Base-by-base conservation (phyloP, 306 rosid species). In the Quercus mongolica region DNA sequence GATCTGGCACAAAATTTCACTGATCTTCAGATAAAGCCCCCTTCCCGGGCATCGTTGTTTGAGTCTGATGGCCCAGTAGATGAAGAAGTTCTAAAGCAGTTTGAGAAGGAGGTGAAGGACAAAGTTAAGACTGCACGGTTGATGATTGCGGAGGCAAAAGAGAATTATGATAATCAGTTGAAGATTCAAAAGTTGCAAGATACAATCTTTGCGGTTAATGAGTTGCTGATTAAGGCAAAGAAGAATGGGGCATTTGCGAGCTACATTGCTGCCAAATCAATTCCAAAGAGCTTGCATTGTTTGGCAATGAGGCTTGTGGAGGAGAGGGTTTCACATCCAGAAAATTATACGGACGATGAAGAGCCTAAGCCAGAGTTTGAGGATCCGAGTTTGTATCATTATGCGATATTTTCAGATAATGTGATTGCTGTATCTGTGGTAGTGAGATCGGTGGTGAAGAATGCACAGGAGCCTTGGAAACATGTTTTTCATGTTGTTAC, bases 121-220 rank as follows among this genome's bases (percentile, higher is more conserved):
- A 93, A 86, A 79, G 98, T 96, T 80, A 96, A 96, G 82, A 86
- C 85, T 69, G 92, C 96, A 0, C 73, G 99, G 80, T 73, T 83
- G 81, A 93, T 96, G 90, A 87, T 96, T 80, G 94, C 69, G 0
- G 97, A 95, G 86, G 77, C 97, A 3, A 95, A 93, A 73, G 99
- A 92, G 87, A 96, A 93, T 85, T 93, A 93, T 61, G 99, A 96
- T 83, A 96, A 86, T 85, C 98, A 96, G 85, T 85, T 93, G 54
- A 96, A 96, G 90, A 93, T 96, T 81, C 99, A 96, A 86, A 96
- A 96, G 96, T 83, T 96, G 92, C 93, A 96, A 78, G 99, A 96
- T 81, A 96, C 99, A 0, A 90, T 96, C 79, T 96, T 96, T 78
- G 97, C 98, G 0, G 99, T 93, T 76, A 83, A 96, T 72, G 99